Conservation (phyloP, 176 grass and related monocot genomes). For the Eragrostis nindensis region DNA sequence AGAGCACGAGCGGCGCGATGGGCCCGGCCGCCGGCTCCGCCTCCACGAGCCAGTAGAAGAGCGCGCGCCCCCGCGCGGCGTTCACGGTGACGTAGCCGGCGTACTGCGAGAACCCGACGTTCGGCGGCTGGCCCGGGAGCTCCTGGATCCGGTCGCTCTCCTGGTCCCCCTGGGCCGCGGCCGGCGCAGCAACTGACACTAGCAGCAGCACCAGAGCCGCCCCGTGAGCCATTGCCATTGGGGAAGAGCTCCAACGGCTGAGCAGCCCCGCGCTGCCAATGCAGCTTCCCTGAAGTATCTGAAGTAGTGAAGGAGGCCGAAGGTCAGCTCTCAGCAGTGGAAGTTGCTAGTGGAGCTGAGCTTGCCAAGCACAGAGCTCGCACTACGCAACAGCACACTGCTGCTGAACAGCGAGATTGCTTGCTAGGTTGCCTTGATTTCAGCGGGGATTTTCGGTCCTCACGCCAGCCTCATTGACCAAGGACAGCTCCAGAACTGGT, state of each 20-base stretch:
- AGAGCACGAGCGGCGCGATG: conserved; percentile 79
- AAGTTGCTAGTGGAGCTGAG: not conserved
- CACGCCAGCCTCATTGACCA: conserved; percentile 50
- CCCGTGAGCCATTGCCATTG: conserved; percentile 24
- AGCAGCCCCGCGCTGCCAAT: not conserved
- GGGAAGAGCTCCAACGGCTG: conserved; percentile 34
- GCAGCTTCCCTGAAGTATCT: not conserved
- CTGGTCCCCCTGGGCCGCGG: conserved; percentile 38
- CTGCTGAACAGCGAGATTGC: conserved; percentile 34
- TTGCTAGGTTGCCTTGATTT: conserved; percentile 52
- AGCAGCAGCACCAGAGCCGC: conserved; percentile 31
- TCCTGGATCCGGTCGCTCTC: conserved; percentile 81
- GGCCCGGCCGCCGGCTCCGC: conserved; percentile 60
- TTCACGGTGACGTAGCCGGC: conserved; percentile 88
- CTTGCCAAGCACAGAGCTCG: conserved; percentile 27
- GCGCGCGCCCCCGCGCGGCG: conserved; percentile 66
- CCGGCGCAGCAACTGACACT: not conserved
- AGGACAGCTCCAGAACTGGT: conserved; percentile 32
- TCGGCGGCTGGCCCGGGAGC: conserved; percentile 72
- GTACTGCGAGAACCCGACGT: conserved; percentile 78
- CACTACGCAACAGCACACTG: no score
- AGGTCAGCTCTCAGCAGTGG: not conserved
- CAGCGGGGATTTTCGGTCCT: conserved; percentile 25
- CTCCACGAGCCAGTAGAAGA: conserved; percentile 99
- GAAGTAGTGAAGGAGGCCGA: not conserved